A percentile compares a stretch with the other conserved stretches of the same genome.
These are phyloP conservation scores for Aristolochia fimbriata DNA, from an alignment of 164 flowering plant species.

Conservation along the genomic window DNA sequence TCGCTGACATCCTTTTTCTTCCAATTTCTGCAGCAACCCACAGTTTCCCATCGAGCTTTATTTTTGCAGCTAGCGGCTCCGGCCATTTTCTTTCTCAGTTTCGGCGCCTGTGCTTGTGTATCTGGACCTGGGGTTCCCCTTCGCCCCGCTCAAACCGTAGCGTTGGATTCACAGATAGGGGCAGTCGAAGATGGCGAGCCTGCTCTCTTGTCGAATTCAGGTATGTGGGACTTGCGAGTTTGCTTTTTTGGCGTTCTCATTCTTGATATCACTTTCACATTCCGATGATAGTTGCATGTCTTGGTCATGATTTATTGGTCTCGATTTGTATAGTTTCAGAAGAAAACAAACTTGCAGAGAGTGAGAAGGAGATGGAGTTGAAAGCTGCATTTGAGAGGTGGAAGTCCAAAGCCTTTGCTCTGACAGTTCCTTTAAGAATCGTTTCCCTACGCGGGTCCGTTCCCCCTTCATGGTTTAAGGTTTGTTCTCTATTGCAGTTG, in stretches of 20 bases:
- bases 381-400: conserved; percentile 52
- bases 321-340: no score
- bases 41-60: neutral
- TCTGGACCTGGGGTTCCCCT: neutral
- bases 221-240: no score
- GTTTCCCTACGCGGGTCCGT: conserved; percentile 72
- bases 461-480: conserved; percentile 48
- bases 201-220: no score
- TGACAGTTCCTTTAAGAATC: conserved; percentile 67
- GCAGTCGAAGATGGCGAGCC: no score
- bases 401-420: conserved; percentile 66
- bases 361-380: conserved; percentile 32
- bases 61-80: conserved; percentile 18
- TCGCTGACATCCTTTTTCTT: no score
- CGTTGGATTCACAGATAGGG: no score
- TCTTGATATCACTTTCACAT: no score
- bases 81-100: conserved; percentile 14
- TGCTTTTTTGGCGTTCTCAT: no score
- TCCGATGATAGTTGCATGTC: no score
- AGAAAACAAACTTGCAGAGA: conserved; percentile 5
- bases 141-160: neutral
- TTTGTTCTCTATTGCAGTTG: neutral
- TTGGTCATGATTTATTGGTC: no score
- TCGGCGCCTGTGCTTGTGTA: conserved; percentile 4
- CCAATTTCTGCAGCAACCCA: no score